Evolutionary conservation across 257 asterid genomes (phyloP).

Genomic region (Solanum ahanhuiri): DNA sequence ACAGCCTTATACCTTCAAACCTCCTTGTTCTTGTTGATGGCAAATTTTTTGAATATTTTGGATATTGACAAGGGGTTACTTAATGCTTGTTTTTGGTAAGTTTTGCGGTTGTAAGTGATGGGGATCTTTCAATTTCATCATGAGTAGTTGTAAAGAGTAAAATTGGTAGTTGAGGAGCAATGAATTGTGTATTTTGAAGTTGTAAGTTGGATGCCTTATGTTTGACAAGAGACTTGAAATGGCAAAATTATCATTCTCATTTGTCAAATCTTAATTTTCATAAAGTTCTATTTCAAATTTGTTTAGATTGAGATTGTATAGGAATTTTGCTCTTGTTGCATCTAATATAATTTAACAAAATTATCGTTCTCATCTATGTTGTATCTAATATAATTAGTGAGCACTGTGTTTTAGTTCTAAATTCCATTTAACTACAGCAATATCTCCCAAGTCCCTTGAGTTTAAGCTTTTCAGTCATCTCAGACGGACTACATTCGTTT

Average conservation of each 20-base stretch:
- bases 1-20: slow-evolving; percentile 49
- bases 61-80: neutral
- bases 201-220: neutral
- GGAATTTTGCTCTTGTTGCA: neutral
- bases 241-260: neutral
- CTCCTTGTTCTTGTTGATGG: slow-evolving; percentile 20
- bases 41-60: neutral
- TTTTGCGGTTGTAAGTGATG: neutral
- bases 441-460: neutral
- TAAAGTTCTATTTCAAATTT: neutral
- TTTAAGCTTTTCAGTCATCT: neutral
- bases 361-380: neutral
- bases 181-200: neutral
- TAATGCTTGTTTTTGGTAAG: neutral
- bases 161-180: neutral
- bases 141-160: neutral
- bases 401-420: neutral
- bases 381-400: neutral
- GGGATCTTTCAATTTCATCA: neutral
- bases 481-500: neutral
- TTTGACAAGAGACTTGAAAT: neutral
- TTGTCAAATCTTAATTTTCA: neutral
- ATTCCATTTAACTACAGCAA: neutral
- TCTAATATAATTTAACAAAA: neutral
- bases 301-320: neutral